Base-by-base conservation (phyloP, 2,329 filamentous ascomycete genomes). In the Aureobasidium sp. region DNA sequence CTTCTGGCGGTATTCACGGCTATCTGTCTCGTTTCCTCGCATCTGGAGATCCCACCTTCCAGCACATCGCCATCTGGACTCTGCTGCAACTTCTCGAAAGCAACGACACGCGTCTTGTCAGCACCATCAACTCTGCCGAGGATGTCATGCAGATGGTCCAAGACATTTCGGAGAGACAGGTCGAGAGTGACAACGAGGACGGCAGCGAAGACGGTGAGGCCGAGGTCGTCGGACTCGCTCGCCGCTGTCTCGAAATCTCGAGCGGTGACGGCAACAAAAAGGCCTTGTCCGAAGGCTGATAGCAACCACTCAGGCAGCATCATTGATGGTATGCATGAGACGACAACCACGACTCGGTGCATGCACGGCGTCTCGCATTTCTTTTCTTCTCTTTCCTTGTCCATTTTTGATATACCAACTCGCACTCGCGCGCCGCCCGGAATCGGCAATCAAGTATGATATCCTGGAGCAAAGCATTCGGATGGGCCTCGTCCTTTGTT, bases 51-150 rank as follows among this genome's bases (percentile, higher is more conserved):
- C 86, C 94, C 0, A 99, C 94, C 0, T 99, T 99, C 80, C 94
- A 99, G 75, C 94, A 99, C 72, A 99, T 99, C 70, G 94, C 94
- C 54, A 96, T 97, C 64, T 99, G 94, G 94, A 99, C 94, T 1
- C 77, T 99, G 50, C 82, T 99, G 3, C 94, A 99, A 71, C 82
- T 99, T 4, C 86, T 99, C 54, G 94, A 99, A 75, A 96, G 93
- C 0, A 92, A 95, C 72, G 93, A 99, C 71, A 86, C 89, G 75
- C 87, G 85, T 60, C 80, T 99, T n/a, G 88, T 96, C 64, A 86
- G 86, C 53, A 84, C 90, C 51, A 96, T 99, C 67, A 86, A 89
- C 67, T 89, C 93, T 70, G 92, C 91, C 1, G 89, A 93, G 65
- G 90, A 96, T 65, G 88, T 99, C 65, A 89, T 96, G 60, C 84